A percentile compares a stretch with the other conserved stretches of the same genome.
These are phyloP conservation scores for Annulohypoxylon stygium DNA, from an alignment of 495 filamentous ascomycete species.

Conservation along the genomic window DNA sequence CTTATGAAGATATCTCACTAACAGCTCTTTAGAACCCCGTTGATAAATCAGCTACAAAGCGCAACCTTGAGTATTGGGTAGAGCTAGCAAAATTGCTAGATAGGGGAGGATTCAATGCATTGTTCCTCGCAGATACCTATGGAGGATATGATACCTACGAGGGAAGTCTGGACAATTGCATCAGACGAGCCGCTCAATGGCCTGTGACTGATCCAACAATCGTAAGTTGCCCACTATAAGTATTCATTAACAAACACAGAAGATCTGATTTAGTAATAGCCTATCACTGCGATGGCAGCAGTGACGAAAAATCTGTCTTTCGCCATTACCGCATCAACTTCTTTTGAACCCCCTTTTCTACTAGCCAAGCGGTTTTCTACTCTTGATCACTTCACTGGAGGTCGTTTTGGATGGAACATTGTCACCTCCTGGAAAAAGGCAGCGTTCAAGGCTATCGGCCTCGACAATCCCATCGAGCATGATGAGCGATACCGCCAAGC, in stretches of 20 bases:
- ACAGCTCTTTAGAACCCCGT: constrained; percentile 60
- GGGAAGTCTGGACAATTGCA: constrained; percentile 64
- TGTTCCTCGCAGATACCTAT: constrained; percentile 74
- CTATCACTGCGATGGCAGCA: constrained; percentile 68
- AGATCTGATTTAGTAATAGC: constrained; percentile 28
- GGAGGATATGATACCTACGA: constrained; percentile 70
- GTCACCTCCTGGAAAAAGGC: constrained; percentile 72
- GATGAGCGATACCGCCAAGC: constrained; percentile 72
- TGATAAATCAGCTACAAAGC: constrained; percentile 69
- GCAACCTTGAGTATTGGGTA: constrained; percentile 69
- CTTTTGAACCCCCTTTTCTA: constrained; percentile 70
- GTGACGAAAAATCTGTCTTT: constrained; percentile 68
- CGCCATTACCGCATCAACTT: constrained; percentile 69
- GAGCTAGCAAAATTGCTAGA: constrained; percentile 72
- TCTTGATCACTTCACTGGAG: constrained; percentile 72
- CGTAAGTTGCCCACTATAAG: too few species aligned
- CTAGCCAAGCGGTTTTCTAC: constrained; percentile 72
- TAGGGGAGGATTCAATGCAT: constrained; percentile 67
- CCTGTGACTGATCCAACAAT: constrained; percentile 66
- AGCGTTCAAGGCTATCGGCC: constrained; percentile 69
- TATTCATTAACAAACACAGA: too few species aligned
- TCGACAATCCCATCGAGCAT: constrained; percentile 69
- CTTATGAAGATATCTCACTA: constrained; percentile 15
- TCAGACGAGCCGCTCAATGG: constrained; percentile 67
- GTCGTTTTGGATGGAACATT: constrained; percentile 75